A percentile compares a stretch with the other conserved stretches of the same genome.
Conservation (phyloP, 805 yeast species). For the Zygosaccharomyces bisporus region DNA sequence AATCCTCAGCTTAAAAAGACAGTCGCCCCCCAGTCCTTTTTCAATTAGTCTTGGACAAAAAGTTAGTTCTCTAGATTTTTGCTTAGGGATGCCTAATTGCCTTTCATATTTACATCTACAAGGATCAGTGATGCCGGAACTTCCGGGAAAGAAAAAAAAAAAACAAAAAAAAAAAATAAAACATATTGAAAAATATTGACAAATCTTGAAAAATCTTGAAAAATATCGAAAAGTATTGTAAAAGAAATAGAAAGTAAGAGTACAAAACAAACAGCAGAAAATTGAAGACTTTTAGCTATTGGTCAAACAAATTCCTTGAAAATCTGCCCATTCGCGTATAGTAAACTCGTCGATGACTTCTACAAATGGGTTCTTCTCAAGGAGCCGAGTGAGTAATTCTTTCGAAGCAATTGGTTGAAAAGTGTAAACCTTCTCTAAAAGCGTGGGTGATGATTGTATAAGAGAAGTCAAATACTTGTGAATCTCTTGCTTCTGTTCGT, state of each 20-base stretch:
- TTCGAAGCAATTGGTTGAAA: constrained; percentile 29
- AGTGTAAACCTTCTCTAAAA: constrained; percentile 30
- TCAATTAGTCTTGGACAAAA: not conserved
- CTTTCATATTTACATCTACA: constrained; percentile 1
- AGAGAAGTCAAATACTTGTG: constrained; percentile 24
- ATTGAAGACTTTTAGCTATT: constrained; percentile 9
- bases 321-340: constrained; percentile 34
- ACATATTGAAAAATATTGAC: not conserved
- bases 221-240: too few relatives aligned
- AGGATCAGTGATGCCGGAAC: not conserved
- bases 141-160: not conserved
- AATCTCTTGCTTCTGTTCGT: constrained; percentile 17
- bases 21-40: not conserved
- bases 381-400: constrained; percentile 20
- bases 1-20: too few relatives aligned
- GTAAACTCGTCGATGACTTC: constrained; percentile 29
- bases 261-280: too few relatives aligned
- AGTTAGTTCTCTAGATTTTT: not conserved
- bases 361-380: constrained; percentile 27
- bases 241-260: too few relatives aligned
- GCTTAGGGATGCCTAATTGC: constrained; percentile 2
- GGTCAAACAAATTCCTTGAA: constrained; percentile 31
- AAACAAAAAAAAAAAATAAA: not conserved
- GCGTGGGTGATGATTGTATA: constrained; percentile 18
- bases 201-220: too few relatives aligned